phyloP scores from a whole-genome alignment of 768 basidiomycete genomes.

The Dentipellis fragilis region DNA sequence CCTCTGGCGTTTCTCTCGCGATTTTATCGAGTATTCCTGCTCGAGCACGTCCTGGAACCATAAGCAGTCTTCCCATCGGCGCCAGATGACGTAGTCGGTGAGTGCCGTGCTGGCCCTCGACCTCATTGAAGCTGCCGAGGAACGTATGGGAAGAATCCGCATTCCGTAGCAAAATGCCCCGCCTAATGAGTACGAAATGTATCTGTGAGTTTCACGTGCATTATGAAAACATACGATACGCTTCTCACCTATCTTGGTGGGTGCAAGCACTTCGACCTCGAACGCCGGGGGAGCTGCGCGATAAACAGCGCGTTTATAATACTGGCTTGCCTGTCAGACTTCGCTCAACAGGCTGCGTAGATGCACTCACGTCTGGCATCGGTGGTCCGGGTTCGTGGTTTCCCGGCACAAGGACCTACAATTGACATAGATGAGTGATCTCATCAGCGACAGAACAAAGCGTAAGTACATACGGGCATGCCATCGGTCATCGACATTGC shows the following conservation, averaged over 20 bases:
- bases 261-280: slow-evolving; percentile 3
- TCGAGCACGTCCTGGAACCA: slow-evolving; percentile 67
- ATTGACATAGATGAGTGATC: neutral
- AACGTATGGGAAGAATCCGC: slow-evolving; percentile 14
- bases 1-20: slow-evolving; percentile 58
- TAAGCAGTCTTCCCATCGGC: slow-evolving; percentile 77
- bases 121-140: slow-evolving; percentile 9
- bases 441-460: neutral
- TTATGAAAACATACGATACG: neutral
- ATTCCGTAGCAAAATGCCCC: slow-evolving; percentile 16
- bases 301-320: slow-evolving; percentile 10
- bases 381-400: slow-evolving; percentile 2
- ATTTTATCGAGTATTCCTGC: slow-evolving; percentile 48
- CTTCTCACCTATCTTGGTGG: slow-evolving; percentile 15
- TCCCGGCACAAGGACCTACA: neutral
- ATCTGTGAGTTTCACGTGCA: neutral
- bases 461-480: neutral
- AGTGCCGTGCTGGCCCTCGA: slow-evolving; percentile 16
- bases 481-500: neutral
- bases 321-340: slow-evolving; percentile 15
- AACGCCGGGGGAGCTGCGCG: slow-evolving; percentile 6
- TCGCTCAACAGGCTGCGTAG: neutral
- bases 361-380: slow-evolving; percentile 2
- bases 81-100: slow-evolving; percentile 63
- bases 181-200: slow-evolving; percentile 7